A percentile compares a stretch with the other conserved stretches of the same genome.
Conservation (phyloP, 176 grass and related monocot species). For the Juncus inflexus region DNA sequence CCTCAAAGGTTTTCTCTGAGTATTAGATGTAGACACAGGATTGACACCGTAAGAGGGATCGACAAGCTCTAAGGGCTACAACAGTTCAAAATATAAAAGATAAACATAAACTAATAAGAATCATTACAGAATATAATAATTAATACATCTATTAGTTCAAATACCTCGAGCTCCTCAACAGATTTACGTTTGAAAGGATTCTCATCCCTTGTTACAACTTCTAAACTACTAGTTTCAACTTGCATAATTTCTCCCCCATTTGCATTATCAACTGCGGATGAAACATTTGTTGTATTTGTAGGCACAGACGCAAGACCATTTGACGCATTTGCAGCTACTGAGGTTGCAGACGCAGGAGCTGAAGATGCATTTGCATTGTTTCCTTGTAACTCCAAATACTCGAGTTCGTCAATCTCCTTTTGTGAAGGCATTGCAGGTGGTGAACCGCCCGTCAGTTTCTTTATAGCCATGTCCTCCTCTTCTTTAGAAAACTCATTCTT, state of each 20-base stretch:
- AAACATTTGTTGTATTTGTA: constrained; percentile 3
- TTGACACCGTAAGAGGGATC: constrained; percentile 30
- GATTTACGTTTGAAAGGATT: constrained; percentile 44
- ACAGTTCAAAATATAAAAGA: neutral
- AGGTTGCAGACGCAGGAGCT: neutral
- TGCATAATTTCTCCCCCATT: constrained; percentile 28
- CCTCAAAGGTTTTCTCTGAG: constrained; percentile 59
- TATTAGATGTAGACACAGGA: constrained; percentile 29
- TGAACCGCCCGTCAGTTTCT: constrained; percentile 30
- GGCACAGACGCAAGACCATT: neutral
- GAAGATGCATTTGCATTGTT: neutral
- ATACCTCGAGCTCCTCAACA: constrained; percentile 72
- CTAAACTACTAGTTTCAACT: neutral
- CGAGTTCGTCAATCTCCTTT: constrained; percentile 45
- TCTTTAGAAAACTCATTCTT: constrained; percentile 37
- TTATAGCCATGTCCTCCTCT: constrained; percentile 36
- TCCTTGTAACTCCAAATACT: constrained; percentile 34
- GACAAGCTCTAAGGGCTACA: constrained; percentile 55
- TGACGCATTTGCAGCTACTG: neutral
- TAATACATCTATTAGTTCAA: constrained; percentile 1
- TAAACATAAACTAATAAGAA: constrained; percentile 16
- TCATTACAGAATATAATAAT: constrained; percentile 9
- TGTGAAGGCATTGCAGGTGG: constrained; percentile 15
- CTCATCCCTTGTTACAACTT: constrained; percentile 8
- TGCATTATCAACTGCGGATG: constrained; percentile 15